These are phyloP conservation scores for Stipa capillata DNA, from an alignment of 176 grass and related monocot genomes.

Conservation along the genomic window DNA sequence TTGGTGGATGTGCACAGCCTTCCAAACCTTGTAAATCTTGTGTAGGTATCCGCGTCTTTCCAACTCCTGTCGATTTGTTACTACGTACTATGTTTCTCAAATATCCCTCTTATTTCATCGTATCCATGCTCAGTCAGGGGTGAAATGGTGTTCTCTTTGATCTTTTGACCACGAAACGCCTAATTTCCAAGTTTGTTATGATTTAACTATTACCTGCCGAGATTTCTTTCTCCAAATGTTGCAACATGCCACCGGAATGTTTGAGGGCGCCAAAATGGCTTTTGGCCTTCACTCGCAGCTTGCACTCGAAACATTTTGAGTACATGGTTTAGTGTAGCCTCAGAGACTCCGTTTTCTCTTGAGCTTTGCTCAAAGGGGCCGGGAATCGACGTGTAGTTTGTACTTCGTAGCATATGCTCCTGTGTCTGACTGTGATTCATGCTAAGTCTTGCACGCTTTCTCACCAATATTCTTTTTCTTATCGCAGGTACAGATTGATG, in stretches of 20 bases:
- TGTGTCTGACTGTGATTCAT: not conserved
- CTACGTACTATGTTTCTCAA: not conserved
- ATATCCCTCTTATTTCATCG: not conserved
- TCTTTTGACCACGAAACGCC: not conserved
- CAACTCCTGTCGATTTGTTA: not conserved
- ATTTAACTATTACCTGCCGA: not conserved
- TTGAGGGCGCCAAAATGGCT: not conserved
- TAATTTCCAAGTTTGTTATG: not conserved
- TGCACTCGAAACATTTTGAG: not conserved
- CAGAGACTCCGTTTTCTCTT: not conserved
- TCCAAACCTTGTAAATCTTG: slow-evolving; percentile 20
- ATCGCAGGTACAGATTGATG: slow-evolving; percentile 17
- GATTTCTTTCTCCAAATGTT: slow-evolving; percentile 21
- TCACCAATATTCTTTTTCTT: slow-evolving; percentile 19
- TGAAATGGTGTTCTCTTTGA: not conserved
- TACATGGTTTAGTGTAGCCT: not conserved
- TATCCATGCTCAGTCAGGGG: not conserved
- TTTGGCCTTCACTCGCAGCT: not conserved
- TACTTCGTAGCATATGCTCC: not conserved
- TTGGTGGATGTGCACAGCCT: not conserved
- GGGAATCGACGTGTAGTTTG: too few species aligned
- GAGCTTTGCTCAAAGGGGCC: too few species aligned
- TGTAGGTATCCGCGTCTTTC: not conserved
- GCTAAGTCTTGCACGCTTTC: slow-evolving; percentile 15
- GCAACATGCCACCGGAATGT: not conserved